Percentiles rank a stretch among this genome's conserved stretches.
Conservation (phyloP, 805 yeast species). For the Saccharomyces jurei region DNA sequence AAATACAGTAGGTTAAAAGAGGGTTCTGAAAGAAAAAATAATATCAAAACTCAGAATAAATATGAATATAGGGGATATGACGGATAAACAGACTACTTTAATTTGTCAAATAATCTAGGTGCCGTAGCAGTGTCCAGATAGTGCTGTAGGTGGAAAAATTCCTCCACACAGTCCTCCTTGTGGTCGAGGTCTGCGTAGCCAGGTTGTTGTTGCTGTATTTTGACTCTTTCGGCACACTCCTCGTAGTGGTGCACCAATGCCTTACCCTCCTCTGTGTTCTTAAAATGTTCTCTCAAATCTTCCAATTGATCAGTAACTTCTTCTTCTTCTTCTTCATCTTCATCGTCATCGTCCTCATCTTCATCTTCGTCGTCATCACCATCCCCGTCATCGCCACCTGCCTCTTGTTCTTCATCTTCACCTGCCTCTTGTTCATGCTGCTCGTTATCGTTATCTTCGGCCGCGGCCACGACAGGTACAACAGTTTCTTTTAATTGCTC, state of each 20-base stretch:
- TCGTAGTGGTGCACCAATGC: constrained; percentile 80
- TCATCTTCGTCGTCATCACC: constrained; percentile 31
- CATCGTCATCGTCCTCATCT: constrained; percentile 50
- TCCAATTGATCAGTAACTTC: constrained; percentile 62
- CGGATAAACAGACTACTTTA: constrained; percentile 44
- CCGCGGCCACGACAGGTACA: constrained; percentile 73
- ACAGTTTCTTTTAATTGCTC: constrained; percentile 72
- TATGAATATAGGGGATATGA: neutral
- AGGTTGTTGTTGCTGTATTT: constrained; percentile 75
- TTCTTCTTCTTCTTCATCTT: constrained; percentile 63
- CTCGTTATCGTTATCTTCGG: constrained; percentile 41
- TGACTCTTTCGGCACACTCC: constrained; percentile 93
- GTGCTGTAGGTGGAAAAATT: constrained; percentile 94
- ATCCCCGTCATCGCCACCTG: constrained; percentile 27
- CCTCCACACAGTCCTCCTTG: constrained; percentile 98
- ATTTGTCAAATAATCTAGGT: constrained; percentile 78
- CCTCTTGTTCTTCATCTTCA: constrained; percentile 26
- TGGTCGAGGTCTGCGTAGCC: constrained; percentile 70
- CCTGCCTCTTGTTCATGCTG: constrained; percentile 1
- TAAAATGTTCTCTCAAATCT: constrained; percentile 58
- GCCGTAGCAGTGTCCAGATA: constrained; percentile 87
- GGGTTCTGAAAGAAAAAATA: neutral
- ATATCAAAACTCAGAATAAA: neutral
- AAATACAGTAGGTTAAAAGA: neutral
- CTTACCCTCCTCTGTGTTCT: constrained; percentile 57